Conservation (phyloP, 306 rosid species). For the Sicyos baderoa region DNA sequence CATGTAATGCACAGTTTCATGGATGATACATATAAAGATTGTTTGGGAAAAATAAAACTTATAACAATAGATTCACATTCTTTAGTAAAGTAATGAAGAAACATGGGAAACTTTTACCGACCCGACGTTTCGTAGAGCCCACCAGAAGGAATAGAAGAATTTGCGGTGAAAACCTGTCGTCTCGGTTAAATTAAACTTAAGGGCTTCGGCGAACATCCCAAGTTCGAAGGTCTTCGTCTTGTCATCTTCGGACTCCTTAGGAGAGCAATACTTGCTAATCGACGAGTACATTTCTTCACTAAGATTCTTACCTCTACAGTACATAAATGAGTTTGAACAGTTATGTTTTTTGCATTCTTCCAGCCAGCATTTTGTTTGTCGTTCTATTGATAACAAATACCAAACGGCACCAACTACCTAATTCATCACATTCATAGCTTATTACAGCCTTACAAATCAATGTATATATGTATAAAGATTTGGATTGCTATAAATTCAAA, state of each 20-base stretch:
- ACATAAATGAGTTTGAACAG: not conserved
- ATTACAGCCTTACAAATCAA: slow-evolving; percentile 14
- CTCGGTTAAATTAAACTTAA: slow-evolving; percentile 34
- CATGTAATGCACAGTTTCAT: not conserved
- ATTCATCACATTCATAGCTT: slow-evolving; percentile 18
- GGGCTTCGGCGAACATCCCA: slow-evolving; percentile 63
- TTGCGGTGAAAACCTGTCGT: slow-evolving; percentile 34
- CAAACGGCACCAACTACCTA: slow-evolving; percentile 83
- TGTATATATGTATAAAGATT: not conserved
- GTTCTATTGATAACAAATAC: slow-evolving; percentile 66
- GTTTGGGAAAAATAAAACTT: not conserved
- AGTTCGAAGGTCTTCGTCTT: slow-evolving; percentile 30
- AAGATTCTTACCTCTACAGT: slow-evolving; percentile 21
- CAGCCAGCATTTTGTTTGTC: slow-evolving; percentile 53
- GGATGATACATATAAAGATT: not conserved
- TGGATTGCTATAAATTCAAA: not conserved
- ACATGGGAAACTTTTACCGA: slow-evolving; percentile 21
- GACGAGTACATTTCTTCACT: rapidly evolving
- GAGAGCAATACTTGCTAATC: slow-evolving; percentile 30
- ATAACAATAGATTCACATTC: not conserved
- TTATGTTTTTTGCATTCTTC: not conserved
- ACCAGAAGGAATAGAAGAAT: slow-evolving; percentile 80
- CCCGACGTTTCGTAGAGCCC: slow-evolving; percentile 87
- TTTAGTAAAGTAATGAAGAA: not conserved
- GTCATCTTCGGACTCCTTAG: slow-evolving; percentile 24